phyloP scores from a whole-genome alignment of 257 asterid genomes.

The Rauvolfia tetraphylla region DNA sequence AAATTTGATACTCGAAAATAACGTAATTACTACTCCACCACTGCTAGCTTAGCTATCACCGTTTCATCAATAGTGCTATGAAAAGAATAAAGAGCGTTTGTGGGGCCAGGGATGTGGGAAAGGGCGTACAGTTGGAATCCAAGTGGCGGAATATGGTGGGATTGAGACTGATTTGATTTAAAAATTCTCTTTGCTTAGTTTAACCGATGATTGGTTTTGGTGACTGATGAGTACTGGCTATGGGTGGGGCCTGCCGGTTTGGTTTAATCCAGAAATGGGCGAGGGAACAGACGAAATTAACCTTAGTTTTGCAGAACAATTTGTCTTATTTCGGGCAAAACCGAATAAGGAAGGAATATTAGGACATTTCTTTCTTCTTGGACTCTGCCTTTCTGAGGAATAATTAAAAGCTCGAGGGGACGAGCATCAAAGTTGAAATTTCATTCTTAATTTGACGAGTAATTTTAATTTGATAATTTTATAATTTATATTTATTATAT shows the following conservation, averaged over 20 bases:
- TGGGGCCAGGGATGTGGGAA: neutral
- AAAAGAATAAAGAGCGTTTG: neutral
- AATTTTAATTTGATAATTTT: no score
- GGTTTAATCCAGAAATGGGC: neutral
- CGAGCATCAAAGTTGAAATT: no score
- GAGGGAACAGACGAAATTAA: neutral
- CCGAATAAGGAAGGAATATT: neutral
- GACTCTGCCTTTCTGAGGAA: neutral
- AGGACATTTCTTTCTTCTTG: neutral
- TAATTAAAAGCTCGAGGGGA: neutral
- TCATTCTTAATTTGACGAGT: no score
- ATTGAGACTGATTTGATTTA: slow-evolving; percentile 12
- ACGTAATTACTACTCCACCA: no score
- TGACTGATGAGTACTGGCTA: no score
- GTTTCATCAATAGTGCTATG: neutral
- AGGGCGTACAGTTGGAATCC: neutral
- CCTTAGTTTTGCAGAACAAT: slow-evolving; percentile 6
- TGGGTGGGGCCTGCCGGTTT: neutral
- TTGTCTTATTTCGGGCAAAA: slow-evolving; percentile 10
- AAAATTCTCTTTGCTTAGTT: neutral
- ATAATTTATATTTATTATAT: no score
- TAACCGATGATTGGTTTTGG: slow-evolving; percentile 1
- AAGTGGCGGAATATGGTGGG: neutral
- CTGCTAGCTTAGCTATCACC: neutral
- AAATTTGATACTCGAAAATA: no score